Conservation (phyloP, 495 filamentous ascomycete genomes). For the Penicillium canescens region DNA sequence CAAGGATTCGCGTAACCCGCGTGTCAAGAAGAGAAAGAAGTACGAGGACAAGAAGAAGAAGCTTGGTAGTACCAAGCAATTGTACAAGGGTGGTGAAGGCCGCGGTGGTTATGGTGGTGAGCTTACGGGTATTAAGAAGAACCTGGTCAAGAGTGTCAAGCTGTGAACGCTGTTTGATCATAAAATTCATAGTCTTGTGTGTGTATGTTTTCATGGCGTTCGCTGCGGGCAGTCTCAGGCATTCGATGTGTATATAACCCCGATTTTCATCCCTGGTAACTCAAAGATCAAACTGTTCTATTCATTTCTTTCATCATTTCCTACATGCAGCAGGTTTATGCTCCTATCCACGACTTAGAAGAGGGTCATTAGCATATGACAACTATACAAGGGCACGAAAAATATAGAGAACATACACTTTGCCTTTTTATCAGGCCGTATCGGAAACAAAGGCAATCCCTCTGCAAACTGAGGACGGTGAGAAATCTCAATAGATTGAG, state of each 20-base stretch:
- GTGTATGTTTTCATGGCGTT: conserved; percentile 35
- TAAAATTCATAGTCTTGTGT: conserved; percentile 22
- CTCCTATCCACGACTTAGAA: not conserved
- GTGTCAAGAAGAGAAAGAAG: conserved; percentile 96
- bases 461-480: conserved; percentile 13
- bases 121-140: conserved; percentile 91
- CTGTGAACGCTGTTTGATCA: conserved; percentile 46
- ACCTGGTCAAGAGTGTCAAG: conserved; percentile 90
- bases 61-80: conserved; percentile 73
- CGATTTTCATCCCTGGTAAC: conserved; percentile 8
- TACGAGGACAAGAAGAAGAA: conserved; percentile 96
- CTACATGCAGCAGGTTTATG: not conserved
- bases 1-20: conserved; percentile 91
- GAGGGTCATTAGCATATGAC: too few relatives aligned
- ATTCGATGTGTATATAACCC: conserved; percentile 32
- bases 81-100: conserved; percentile 86
- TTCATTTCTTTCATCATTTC: conserved; percentile 10
- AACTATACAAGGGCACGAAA: too few relatives aligned
- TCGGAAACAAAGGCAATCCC: conserved; percentile 7
- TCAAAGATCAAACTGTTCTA: conserved; percentile 4
- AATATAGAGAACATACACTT: too few relatives aligned
- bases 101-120: conserved; percentile 90
- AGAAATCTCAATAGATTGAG: conserved; percentile 10
- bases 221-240: conserved; percentile 28
- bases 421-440: conserved; percentile 5